A percentile compares a stretch with the other conserved stretches of the same genome.
Conservation (phyloP, 208 protist genomes). For the Leishmania martiniquensis region DNA sequence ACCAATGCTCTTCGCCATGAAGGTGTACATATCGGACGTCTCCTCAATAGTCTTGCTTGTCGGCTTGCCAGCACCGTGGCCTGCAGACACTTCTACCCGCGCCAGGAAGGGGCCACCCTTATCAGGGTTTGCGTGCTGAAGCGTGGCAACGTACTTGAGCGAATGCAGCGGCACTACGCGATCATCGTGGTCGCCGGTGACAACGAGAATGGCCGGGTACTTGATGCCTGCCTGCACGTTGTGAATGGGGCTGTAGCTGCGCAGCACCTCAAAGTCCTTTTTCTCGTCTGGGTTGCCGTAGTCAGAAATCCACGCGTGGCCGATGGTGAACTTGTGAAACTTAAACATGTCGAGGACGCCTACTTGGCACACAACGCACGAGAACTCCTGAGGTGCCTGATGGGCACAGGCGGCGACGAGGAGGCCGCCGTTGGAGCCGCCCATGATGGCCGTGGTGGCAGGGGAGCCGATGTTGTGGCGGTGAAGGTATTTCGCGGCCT, state of each 20-base stretch:
- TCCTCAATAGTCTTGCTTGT: slow-evolving; percentile 90
- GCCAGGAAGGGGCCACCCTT: slow-evolving; percentile 81
- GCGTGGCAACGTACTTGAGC: slow-evolving; percentile 93
- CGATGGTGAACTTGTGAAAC: slow-evolving; percentile 97
- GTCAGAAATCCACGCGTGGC: slow-evolving; percentile 93
- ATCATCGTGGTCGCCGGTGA: slow-evolving; percentile 96
- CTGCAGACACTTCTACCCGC: slow-evolving; percentile 82
- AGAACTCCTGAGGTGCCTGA: slow-evolving; percentile 88
- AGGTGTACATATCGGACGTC: slow-evolving; percentile 90
- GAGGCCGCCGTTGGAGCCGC: slow-evolving; percentile 96
- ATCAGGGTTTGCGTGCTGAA: slow-evolving; percentile 90
- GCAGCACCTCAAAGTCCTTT: slow-evolving; percentile 92
- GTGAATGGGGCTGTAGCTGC: slow-evolving; percentile 95
- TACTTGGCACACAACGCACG: slow-evolving; percentile 88
- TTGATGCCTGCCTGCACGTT: slow-evolving; percentile 77
- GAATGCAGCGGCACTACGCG: slow-evolving; percentile 96
- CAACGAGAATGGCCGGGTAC: slow-evolving; percentile 93
- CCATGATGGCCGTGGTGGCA: slow-evolving; percentile 89
- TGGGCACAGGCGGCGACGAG: slow-evolving; percentile 91
- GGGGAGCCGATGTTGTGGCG: slow-evolving; percentile 74
- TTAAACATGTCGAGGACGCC: slow-evolving; percentile 95
- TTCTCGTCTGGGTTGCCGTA: slow-evolving; percentile 93
- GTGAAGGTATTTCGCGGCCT: slow-evolving; percentile 80
- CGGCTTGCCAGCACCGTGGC: slow-evolving; percentile 94
- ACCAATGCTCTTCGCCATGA: slow-evolving; percentile 89